Base-by-base conservation (phyloP, 352 stramenopile genomes). In the Globisporangium viniferum region DNA sequence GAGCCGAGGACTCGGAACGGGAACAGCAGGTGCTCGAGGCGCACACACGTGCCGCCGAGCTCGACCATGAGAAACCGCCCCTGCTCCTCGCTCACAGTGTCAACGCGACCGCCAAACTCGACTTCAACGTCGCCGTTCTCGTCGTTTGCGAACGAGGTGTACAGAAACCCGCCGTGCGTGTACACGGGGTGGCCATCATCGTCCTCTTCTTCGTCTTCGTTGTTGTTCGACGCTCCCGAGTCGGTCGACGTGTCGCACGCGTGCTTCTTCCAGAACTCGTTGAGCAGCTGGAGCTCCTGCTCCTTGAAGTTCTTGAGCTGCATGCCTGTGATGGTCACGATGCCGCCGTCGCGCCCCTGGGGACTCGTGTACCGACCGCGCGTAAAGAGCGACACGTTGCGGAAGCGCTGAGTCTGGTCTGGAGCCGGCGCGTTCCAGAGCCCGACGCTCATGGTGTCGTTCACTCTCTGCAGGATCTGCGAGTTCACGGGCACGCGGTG, bases 41-140 rank as follows among this genome's bases (percentile, higher is more conserved):
- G 60, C 33, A 66, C 29, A 29, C 48, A 58, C 18, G 60, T 66
- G 15, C 41, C 20, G 6, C 60, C 60, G 15, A 66, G 46, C 20
- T 66, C 60, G 27, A 66, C 60, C 60, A 66, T 66, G 46, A 58
- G 44, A n/a, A 66, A 66, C 3, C 46, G 60, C 12, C 60, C 60
- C 18, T 66, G 60, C 15, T 56, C 60, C 22, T 66, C 60, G 29
- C 48, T 55, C 29, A 66, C 15, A 12, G 57, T 58, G 4, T 58
- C 24, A 14, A 58, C 49, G 48, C 48, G 33, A 6, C 60, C 60
- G 18, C 60, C 60, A n/a, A 58, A 66, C 44, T 55, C 59, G 15
- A 56, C 59, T 18, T 64, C 39, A 29, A 64, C 15, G 12, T 56
- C 59, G 1, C 58, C 58, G 39, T 56, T 54, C 15, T 53, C 15